Percentiles rank a stretch among this genome's conserved stretches.
These are phyloP conservation scores for Metschnikowia matae DNA, from an alignment of 805 yeast genomes.

Conservation along the genomic window DNA sequence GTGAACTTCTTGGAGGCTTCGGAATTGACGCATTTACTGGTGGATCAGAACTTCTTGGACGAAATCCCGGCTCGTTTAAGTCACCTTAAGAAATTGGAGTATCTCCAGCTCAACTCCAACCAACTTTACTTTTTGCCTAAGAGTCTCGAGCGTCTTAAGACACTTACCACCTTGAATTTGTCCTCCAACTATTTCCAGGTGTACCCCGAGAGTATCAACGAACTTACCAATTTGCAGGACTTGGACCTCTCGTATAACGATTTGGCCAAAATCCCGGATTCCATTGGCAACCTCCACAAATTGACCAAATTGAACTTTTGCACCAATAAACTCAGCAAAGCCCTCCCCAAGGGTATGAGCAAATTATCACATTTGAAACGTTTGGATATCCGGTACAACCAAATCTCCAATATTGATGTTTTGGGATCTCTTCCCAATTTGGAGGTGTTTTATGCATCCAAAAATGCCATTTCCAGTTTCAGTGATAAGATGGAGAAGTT, in stretches of 20 bases:
- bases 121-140: conserved; percentile 61
- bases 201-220: conserved; percentile 64
- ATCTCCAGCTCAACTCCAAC: conserved; percentile 70
- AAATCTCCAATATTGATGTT: conserved; percentile 49
- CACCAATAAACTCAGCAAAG: conserved; percentile 58
- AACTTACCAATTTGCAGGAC: conserved; percentile 54
- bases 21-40: conserved; percentile 59
- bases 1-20: conserved; percentile 65
- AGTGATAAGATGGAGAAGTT: conserved; percentile 59
- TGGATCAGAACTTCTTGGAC: conserved; percentile 75
- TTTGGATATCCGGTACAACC: conserved; percentile 75
- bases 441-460: conserved; percentile 70
- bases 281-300: conserved; percentile 54
- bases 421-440: conserved; percentile 56
- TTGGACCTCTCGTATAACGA: conserved; percentile 82
- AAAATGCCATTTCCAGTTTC: conserved; percentile 70
- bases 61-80: conserved; percentile 56
- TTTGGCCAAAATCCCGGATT: conserved; percentile 55
- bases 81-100: conserved; percentile 49
- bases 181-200: conserved; percentile 67
- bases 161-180: conserved; percentile 60
- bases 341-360: conserved; percentile 50
- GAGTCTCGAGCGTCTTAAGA: conserved; percentile 51
- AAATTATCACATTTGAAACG: conserved; percentile 56
- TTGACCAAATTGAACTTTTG: conserved; percentile 70